Evolutionary conservation across 805 yeast species (phyloP).

Genomic region (Maudiozyma bulderi): DNA sequence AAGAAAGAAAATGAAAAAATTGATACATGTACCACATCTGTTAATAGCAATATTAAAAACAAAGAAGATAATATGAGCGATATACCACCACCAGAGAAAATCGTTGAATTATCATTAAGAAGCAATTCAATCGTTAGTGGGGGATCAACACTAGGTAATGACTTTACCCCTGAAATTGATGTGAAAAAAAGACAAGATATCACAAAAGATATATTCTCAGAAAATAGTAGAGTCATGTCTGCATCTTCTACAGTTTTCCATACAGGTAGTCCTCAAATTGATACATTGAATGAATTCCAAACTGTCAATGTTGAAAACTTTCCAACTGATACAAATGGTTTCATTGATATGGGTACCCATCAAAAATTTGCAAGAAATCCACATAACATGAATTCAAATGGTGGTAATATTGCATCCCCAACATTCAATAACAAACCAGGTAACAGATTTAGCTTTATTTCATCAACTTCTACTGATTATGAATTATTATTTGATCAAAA

Average conservation of each 20-base stretch:
- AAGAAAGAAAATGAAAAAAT: neutral
- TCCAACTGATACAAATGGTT: slow-evolving; percentile 7
- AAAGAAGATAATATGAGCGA: neutral
- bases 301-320: slow-evolving; percentile 6
- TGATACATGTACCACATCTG: neutral
- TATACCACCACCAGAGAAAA: neutral
- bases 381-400: slow-evolving; percentile 9
- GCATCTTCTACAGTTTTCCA: slow-evolving; percentile 5
- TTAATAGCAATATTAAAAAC: neutral
- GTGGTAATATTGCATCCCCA: neutral
- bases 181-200: neutral
- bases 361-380: neutral
- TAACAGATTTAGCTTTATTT: slow-evolving; percentile 26
- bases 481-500: slow-evolving; percentile 9
- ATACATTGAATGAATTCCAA: neutral
- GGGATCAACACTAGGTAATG: neutral
- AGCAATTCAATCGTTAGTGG: slow-evolving; percentile 1
- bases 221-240: slow-evolving; percentile 5
- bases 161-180: neutral
- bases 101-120: neutral
- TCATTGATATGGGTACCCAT: slow-evolving; percentile 3
- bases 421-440: slow-evolving; percentile 7
- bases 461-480: slow-evolving; percentile 25
- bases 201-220: neutral
- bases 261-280: neutral